Base-by-base conservation (phyloP, 371 early-diverging fungal species). In the Mycotypha africana region DNA sequence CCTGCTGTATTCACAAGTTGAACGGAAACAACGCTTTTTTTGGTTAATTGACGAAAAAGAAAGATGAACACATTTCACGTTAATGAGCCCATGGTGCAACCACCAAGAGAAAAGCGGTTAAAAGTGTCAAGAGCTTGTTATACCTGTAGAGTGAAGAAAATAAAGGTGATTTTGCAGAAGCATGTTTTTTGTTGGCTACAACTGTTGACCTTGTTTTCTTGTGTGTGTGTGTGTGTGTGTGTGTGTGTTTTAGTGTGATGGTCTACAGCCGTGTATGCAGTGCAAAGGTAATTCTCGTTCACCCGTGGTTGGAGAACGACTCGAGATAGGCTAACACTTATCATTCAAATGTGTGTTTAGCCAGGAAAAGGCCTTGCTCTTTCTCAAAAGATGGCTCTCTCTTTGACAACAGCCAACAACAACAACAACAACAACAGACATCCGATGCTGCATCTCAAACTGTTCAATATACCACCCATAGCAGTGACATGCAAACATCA, bases 241-340 rank as follows among this genome's bases (percentile, higher is more conserved):
- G n/a, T n/a, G n/a, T n/a, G n/a, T n/a, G n/a, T n/a, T n/a, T n/a
- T 47, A 74, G 74, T 74, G 74, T 25, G 74, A 74, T 60, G 73
- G 73, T 15, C 22, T 72, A n/a, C 73, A 63, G 14, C 73, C 73
- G 17, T 72, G 73, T 55, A 74, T 74, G 74, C 74, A 74, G 38
- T 33, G 45, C 7, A 32, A 42, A 42, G 38, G 35, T 36, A 47
- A 30, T 2, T 14, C 3, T n/a, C n/a, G n/a, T n/a, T n/a, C n/a
- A n/a, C n/a, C n/a, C n/a, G n/a, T n/a, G n/a, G n/a, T n/a, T n/a
- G n/a, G n/a, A n/a, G n/a, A n/a, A n/a, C n/a, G n/a, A n/a, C n/a
- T n/a, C n/a, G n/a, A n/a, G n/a, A n/a, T n/a, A n/a, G n/a, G n/a
- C n/a, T n/a, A n/a, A n/a, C n/a, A n/a, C n/a, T n/a, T n/a, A n/a